Conservation (phyloP, 495 filamentous ascomycete genomes). For the Penicillium pulvis region DNA sequence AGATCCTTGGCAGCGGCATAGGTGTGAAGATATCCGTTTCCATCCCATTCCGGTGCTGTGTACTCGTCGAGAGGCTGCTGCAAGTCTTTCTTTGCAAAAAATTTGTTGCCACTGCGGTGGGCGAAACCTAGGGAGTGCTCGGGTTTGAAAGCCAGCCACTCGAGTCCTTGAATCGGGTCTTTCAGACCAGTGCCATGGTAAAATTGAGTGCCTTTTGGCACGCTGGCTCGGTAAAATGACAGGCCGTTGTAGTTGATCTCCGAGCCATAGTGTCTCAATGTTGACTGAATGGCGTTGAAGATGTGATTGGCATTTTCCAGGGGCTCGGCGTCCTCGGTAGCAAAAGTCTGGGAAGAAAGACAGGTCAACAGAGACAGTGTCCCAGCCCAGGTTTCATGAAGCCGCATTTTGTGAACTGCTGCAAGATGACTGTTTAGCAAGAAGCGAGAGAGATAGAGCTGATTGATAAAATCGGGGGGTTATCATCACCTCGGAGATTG, state of each 20-base stretch:
- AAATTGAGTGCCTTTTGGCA: constrained; percentile 59
- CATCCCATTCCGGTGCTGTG: background rate
- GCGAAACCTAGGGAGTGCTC: constrained; percentile 65
- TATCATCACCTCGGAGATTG: constrained; percentile 3
- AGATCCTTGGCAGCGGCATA: constrained; percentile 53
- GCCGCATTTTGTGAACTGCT: background rate
- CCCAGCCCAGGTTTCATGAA: background rate
- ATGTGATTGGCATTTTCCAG: constrained; percentile 56
- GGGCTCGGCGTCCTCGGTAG: background rate
- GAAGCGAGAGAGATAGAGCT: background rate
- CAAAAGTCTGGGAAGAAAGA: background rate
- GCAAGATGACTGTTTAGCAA: background rate
- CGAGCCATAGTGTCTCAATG: constrained; percentile 70
- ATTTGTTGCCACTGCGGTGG: constrained; percentile 11
- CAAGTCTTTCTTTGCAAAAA: constrained; percentile 3
- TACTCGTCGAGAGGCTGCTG: constrained; percentile 8
- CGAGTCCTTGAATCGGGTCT: constrained; percentile 48
- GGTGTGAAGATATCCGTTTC: constrained; percentile 57
- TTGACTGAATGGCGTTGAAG: constrained; percentile 67
- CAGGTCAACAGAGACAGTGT: background rate
- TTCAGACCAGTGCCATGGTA: constrained; percentile 57
- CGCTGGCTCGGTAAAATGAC: constrained; percentile 60
- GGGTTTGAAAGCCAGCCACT: constrained; percentile 73
- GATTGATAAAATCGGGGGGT: background rate
- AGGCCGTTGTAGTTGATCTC: constrained; percentile 69